Evolutionary conservation across 176 grass and related monocot genomes (phyloP), one percentile per base, ranked within the genome.

Genomic region (Secale cereale): DNA sequence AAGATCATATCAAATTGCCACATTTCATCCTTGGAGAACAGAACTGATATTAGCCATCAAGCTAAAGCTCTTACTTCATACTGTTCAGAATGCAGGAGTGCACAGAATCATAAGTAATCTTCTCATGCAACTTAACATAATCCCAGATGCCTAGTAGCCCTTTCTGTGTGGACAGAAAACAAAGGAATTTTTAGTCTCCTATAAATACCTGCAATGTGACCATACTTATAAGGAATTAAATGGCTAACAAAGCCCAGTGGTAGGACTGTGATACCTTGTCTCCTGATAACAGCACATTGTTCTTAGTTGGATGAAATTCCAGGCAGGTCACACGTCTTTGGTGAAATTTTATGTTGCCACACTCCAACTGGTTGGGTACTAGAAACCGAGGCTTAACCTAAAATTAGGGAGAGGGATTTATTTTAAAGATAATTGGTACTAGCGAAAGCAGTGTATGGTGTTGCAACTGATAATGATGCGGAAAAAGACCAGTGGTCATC

Each of bases 61-160:
- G n/a, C 39, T 28, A 80, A 37, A 76, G 71, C 40, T 40, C 89
- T 88, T 93, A 98, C 95, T 93, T 98, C 74, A 95, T 98, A 84
- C 70, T 95, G 76, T 98, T 98, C 62, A 98, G 48, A 65, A 98
- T 95, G 50, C 96, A 98, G 79, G 86, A 93, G 74, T 98, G 96
- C 78, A 95, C 86, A 74, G 85, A 90, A 79, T 84, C 93, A 85
- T 98, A 98, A 60, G 89, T 82, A 60, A 84, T 89, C 90, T 95
- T 98, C 77, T 94, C 96, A 64, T 95, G 91, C 83, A 95, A 81
- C 83, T 92, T 95, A n/a, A 79, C 83, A 79, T 98, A 94, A 89
- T 98, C 91, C 96, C 96, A 98, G 16, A 98, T 83, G 28, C 96
- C 96, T 80, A 95, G 78, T 71, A 89, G 85, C 40, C 96, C 96